Evolutionary conservation across 2,329 filamentous ascomycete species (phyloP).

Genomic region (Curvularia hawaiiensis): DNA sequence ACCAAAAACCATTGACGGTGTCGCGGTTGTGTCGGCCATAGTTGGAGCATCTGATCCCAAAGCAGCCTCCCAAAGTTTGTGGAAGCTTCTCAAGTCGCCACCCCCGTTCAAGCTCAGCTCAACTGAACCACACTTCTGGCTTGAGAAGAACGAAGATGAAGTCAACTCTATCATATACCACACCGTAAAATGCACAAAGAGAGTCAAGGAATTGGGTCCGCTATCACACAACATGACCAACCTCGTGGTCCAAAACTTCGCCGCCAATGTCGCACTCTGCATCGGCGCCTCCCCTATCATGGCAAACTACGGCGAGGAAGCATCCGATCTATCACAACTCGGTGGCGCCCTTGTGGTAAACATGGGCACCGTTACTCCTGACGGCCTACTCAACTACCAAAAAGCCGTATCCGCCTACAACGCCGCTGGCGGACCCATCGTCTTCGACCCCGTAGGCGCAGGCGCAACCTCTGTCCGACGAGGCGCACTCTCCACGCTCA

Average conservation of each 20-base stretch:
- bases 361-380: constrained; percentile 88
- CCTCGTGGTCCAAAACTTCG: constrained; percentile 91
- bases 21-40: constrained; percentile 90
- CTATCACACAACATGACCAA: constrained; percentile 98
- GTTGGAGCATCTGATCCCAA: constrained; percentile 73
- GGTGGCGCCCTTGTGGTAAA: constrained; percentile 86
- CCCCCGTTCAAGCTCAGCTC: constrained; percentile 33
- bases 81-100: constrained; percentile 56
- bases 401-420: constrained; percentile 85
- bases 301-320: constrained; percentile 86
- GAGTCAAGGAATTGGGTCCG: constrained; percentile 68
- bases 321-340: constrained; percentile 75
- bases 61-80: constrained; percentile 65
- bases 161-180: constrained; percentile 19
- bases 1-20: constrained; percentile 71
- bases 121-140: constrained; percentile 23
- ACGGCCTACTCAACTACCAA: constrained; percentile 72
- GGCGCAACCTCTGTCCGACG: constrained; percentile 79
- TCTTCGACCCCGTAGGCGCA: constrained; percentile 90
- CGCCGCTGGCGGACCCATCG: constrained; percentile 70
- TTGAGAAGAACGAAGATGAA: constrained; percentile 24
- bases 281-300: constrained; percentile 92
- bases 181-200: constrained; percentile 57
- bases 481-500: constrained; percentile 70
- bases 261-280: constrained; percentile 85